Conservation (phyloP, 164 flowering plant genomes). For the Piper betle region DNA sequence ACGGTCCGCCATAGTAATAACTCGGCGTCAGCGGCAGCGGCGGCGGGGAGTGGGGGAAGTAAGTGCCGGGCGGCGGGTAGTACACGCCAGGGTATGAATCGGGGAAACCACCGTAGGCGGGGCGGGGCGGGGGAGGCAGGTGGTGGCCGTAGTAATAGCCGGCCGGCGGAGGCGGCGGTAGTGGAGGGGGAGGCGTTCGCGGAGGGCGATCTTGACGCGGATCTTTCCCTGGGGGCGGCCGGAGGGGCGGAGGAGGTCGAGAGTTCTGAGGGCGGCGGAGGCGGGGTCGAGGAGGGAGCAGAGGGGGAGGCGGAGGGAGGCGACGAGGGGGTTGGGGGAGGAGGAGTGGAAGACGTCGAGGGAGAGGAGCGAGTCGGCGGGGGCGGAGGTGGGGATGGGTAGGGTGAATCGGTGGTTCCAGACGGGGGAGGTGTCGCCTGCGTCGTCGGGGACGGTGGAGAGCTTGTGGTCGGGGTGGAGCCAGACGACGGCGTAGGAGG, state of each 20-base stretch:
- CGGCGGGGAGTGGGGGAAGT: too few species aligned
- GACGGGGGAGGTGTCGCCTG: conserved; percentile 58
- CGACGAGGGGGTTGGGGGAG: too few species aligned
- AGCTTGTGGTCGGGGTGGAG: conserved; percentile 70
- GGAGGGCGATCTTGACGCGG: conserved; percentile 37
- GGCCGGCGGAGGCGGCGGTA: conserved; percentile 7
- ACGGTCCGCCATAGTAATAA: conserved; percentile 50
- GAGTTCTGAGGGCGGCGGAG: conserved; percentile 16
- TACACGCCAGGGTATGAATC: conserved; percentile 28
- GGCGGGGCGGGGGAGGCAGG: conserved; percentile 19
- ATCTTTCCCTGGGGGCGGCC: conserved; percentile 91
- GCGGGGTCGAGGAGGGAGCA: conserved; percentile 6
- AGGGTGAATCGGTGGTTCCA: conserved; percentile 74
- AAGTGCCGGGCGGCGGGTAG: conserved; percentile 23
- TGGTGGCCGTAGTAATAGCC: too few species aligned
- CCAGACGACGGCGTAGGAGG: conserved; percentile 67
- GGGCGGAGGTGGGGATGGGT: conserved; percentile 27
- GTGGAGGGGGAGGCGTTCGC: conserved; percentile 31
- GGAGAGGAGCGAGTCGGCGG: conserved; percentile 30
- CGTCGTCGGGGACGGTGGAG: too few species aligned
- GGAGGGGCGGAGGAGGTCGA: conserved; percentile 63
- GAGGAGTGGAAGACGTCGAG: conserved; percentile 67
- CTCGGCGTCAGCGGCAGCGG: too few species aligned
- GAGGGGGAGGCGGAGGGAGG: conserved; percentile 22
- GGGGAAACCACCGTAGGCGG: conserved; percentile 16